Conservation (phyloP, 495 filamentous ascomycete genomes). For the Aspergillus carlsbadensis region DNA sequence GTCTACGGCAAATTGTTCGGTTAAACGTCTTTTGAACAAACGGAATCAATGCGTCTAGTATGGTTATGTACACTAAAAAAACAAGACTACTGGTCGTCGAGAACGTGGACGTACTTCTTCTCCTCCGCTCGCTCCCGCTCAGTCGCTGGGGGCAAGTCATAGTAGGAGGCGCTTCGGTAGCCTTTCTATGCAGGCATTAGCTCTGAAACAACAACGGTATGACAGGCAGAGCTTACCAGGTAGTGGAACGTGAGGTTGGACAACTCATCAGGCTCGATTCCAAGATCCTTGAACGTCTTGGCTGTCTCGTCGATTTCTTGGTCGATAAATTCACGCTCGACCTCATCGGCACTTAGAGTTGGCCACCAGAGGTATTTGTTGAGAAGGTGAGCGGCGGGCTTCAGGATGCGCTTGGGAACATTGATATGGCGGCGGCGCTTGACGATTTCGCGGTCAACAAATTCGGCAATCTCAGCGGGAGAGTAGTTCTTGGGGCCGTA, state of each 20-base stretch:
- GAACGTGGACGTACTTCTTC: conserved; percentile 92
- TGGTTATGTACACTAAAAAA: conserved; percentile 47
- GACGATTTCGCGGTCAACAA: conserved; percentile 90
- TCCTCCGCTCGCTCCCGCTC: conserved; percentile 94
- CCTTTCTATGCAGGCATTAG: conserved; percentile 58
- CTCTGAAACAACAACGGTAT: not conserved
- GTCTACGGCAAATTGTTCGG: not conserved
- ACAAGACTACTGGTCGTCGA: conserved; percentile 74
- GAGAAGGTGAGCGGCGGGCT: conserved; percentile 66
- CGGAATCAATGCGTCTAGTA: conserved; percentile 39
- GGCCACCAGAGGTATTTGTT: conserved; percentile 89
- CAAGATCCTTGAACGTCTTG: conserved; percentile 94
- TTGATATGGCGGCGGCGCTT: conserved; percentile 91
- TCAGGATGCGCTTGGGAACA: conserved; percentile 74
- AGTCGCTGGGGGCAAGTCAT: conserved; percentile 89
- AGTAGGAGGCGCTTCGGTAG: conserved; percentile 79
- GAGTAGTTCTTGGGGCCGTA: conserved; percentile 93
- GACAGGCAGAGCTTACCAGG: conserved; percentile 60
- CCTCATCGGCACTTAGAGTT: conserved; percentile 75
- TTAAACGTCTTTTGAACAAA: conserved; percentile 20
- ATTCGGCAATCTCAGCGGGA: conserved; percentile 76
- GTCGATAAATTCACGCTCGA: conserved; percentile 93
- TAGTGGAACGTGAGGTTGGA: conserved; percentile 85
- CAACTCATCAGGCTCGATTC: conserved; percentile 81
- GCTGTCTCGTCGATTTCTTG: conserved; percentile 87